phyloP scores from a whole-genome alignment of 2,329 filamentous ascomycete species.

The Tetracladium maxilliforme region DNA sequence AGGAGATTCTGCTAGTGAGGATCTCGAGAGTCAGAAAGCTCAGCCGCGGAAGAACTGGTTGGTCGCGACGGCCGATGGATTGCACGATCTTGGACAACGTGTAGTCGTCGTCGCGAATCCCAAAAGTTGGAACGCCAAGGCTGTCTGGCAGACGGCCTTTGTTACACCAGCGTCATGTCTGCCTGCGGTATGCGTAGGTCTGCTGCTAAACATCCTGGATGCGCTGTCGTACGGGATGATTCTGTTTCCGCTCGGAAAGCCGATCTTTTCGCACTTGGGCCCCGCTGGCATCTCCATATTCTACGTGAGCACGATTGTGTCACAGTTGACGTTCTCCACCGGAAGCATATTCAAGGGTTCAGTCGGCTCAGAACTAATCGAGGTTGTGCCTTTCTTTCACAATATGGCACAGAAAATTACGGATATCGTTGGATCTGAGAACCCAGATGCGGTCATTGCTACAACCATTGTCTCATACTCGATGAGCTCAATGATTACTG shows the following conservation, averaged over 20 bases:
- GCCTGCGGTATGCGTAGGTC: constrained; percentile 75
- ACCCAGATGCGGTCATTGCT: constrained; percentile 75
- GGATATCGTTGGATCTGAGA: constrained; percentile 58
- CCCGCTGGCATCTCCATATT: constrained; percentile 96
- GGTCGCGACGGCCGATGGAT: constrained; percentile 10
- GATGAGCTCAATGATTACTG: constrained; percentile 80
- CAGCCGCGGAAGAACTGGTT: constrained; percentile 8
- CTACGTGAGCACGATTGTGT: constrained; percentile 92
- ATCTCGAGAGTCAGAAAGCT: no score
- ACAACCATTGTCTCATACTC: constrained; percentile 90
- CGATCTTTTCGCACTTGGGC: constrained; percentile 73
- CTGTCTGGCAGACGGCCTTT: constrained; percentile 48
- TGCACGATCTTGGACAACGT: no score
- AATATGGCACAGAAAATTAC: constrained; percentile 93
- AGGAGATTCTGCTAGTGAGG: no score
- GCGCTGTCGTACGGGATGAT: constrained; percentile 96
- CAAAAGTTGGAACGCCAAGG: constrained; percentile 55
- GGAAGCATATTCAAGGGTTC: constrained; percentile 83
- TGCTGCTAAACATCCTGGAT: constrained; percentile 86
- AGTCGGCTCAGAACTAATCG: constrained; percentile 93
- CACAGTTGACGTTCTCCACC: constrained; percentile 79
- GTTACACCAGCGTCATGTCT: constrained; percentile 56
- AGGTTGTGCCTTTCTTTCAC: constrained; percentile 97
- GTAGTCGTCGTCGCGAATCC: constrained; percentile 33
- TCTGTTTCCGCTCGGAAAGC: constrained; percentile 78